A percentile compares a stretch with the other conserved stretches of the same genome.
Evolutionary conservation across 2,329 filamentous ascomycete genomes (phyloP).

Genomic region (Xylaria sp.): DNA sequence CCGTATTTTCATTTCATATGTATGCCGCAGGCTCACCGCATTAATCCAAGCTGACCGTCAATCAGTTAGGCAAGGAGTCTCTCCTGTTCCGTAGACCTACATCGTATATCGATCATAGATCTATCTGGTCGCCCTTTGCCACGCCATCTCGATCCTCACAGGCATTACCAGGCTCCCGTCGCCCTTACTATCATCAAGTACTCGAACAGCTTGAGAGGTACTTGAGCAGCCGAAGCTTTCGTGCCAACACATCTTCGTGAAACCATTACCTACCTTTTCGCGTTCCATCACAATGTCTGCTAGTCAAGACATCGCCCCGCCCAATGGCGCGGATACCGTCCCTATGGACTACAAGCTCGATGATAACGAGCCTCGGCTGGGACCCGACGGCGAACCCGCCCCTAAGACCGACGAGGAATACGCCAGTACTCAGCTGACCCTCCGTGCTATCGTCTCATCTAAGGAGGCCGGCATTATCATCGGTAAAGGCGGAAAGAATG

Average conservation of each 20-base stretch:
- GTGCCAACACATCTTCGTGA: constrained; percentile 16
- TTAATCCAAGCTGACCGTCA: constrained; percentile 32
- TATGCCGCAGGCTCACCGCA: constrained; percentile 22
- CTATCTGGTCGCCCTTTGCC: constrained; percentile 12
- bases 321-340: constrained; percentile 56
- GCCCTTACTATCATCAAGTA: not conserved
- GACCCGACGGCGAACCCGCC: constrained; percentile 68
- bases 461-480: constrained; percentile 99
- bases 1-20: constrained; percentile 20
- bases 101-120: constrained; percentile 20
- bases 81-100: constrained; percentile 17
- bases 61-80: constrained; percentile 22
- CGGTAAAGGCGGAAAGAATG: constrained; percentile 97
- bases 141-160: constrained; percentile 6
- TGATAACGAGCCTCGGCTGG: constrained; percentile 55
- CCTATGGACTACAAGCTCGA: constrained; percentile 60
- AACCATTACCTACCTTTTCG: constrained; percentile 21
- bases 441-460: constrained; percentile 95
- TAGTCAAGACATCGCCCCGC: constrained; percentile 51
- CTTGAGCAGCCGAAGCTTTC: not conserved
- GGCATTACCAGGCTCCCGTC: not conserved
- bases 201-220: not conserved
- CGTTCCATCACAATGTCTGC: constrained; percentile 49
- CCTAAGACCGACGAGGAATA: constrained; percentile 98
- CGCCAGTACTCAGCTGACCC: constrained; percentile 81